A percentile compares a stretch with the other conserved stretches of the same genome.
These are phyloP conservation scores for Cladophialophora carrionii DNA, from an alignment of 2,329 filamentous ascomycete species.

Conservation along the genomic window DNA sequence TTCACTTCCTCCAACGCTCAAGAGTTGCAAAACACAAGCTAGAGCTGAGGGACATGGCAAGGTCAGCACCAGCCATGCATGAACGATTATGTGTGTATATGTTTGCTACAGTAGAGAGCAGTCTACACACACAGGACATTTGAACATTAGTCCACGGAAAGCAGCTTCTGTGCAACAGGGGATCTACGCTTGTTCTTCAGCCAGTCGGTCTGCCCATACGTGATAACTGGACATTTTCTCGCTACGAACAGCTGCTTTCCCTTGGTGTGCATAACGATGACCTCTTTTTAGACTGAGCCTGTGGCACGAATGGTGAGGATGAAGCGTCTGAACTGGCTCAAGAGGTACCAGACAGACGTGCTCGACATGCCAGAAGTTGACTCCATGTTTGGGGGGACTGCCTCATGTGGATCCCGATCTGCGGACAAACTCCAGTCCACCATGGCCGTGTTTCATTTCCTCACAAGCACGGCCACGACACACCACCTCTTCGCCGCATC, in stretches of 20 bases:
- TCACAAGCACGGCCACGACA: constrained; percentile 53
- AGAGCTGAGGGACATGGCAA: constrained; percentile 2
- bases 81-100: constrained; percentile 9
- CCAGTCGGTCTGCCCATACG: neutral
- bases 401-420: too few relatives aligned
- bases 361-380: neutral
- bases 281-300: neutral
- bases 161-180: neutral
- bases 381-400: neutral
- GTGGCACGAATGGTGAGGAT: neutral
- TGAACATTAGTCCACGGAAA: neutral
- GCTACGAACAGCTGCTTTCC: neutral
- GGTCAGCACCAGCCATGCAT: constrained; percentile 6
- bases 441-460: constrained; percentile 11
- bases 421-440: neutral
- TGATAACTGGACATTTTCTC: neutral
- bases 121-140: neutral
- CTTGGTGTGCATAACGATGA: neutral
- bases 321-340: neutral
- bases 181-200: neutral
- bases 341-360: neutral
- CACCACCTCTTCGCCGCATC: constrained; percentile 62
- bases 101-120: neutral
- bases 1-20: neutral
- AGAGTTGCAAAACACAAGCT: neutral